These are phyloP conservation scores for Mycena pura DNA, from an alignment of 768 basidiomycete species.

Conservation along the genomic window DNA sequence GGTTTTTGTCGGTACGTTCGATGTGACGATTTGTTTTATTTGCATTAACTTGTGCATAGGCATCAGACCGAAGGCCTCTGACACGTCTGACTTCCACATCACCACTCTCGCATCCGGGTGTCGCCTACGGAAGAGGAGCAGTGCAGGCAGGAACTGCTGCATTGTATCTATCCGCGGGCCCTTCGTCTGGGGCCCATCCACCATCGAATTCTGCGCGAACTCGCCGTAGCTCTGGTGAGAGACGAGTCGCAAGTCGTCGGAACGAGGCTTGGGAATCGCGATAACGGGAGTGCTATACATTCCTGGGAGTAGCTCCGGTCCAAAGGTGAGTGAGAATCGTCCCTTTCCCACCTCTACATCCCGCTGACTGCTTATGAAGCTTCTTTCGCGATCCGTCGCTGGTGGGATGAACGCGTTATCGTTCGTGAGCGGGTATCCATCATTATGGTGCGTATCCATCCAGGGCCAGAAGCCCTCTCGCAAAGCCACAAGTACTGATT, in stretches of 20 bases:
- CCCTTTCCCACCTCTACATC: slow-evolving; percentile 27
- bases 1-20: slow-evolving; percentile 7
- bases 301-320: slow-evolving; percentile 32
- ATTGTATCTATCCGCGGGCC: slow-evolving; percentile 34
- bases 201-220: slow-evolving; percentile 36
- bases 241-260: slow-evolving; percentile 35
- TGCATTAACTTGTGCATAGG: slow-evolving; percentile 35
- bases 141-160: slow-evolving; percentile 25
- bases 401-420: no score
- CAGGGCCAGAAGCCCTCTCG: no score
- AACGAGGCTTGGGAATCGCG: slow-evolving; percentile 37
- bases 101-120: slow-evolving; percentile 5
- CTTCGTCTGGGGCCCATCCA: slow-evolving; percentile 11
- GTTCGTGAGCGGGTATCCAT: no score
- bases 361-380: slow-evolving; percentile 23
- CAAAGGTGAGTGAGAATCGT: slow-evolving; percentile 32
- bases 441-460: no score
- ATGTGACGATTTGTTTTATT: slow-evolving; percentile 33
- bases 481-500: no score
- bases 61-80: slow-evolving; percentile 28
- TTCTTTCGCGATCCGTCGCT: neutral
- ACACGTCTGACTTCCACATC: slow-evolving; percentile 35
- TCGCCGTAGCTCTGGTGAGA: slow-evolving; percentile 37
- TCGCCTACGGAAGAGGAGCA: slow-evolving; percentile 20
- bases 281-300: slow-evolving; percentile 38